These are phyloP conservation scores for Aspergillus felis DNA, from an alignment of 2,329 filamentous ascomycete genomes.

Conservation along the genomic window DNA sequence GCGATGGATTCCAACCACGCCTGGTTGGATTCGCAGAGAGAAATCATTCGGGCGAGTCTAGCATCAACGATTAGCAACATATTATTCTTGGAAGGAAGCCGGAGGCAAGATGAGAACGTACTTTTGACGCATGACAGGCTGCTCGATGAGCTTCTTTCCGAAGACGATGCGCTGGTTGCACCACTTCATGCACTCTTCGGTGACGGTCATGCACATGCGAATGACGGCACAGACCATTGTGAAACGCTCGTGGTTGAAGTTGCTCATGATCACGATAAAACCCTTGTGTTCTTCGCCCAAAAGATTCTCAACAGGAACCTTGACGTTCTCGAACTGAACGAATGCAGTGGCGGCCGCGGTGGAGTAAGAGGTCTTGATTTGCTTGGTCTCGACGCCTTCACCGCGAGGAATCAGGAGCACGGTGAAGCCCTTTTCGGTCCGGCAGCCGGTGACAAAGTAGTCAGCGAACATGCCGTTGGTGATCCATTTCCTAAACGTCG, in stretches of 20 bases:
- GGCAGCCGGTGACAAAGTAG: constrained; percentile 79
- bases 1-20: constrained; percentile 81
- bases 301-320: constrained; percentile 74
- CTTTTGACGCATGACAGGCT: constrained; percentile 79
- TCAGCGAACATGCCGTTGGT: constrained; percentile 76
- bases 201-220: constrained; percentile 63
- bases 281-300: constrained; percentile 82
- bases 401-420: constrained; percentile 71
- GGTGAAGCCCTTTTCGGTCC: constrained; percentile 72
- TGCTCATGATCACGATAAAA: constrained; percentile 76
- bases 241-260: constrained; percentile 86
- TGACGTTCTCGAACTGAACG: constrained; percentile 81
- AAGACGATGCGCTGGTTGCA: constrained; percentile 82
- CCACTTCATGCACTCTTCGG: constrained; percentile 87
- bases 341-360: constrained; percentile 73
- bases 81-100: neutral
- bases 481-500: constrained; percentile 73
- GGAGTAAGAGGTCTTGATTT: constrained; percentile 68
- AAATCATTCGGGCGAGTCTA: constrained; percentile 80
- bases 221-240: constrained; percentile 67
- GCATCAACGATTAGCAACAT: neutral
- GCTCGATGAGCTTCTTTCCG: constrained; percentile 74
- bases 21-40: constrained; percentile 75
- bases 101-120: constrained; percentile 31
- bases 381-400: constrained; percentile 62